Percentiles rank a stretch among this genome's conserved stretches.
These are phyloP conservation scores for Ophiocordyceps sinensis DNA, from an alignment of 2,329 filamentous ascomycete species.

Conservation along the genomic window DNA sequence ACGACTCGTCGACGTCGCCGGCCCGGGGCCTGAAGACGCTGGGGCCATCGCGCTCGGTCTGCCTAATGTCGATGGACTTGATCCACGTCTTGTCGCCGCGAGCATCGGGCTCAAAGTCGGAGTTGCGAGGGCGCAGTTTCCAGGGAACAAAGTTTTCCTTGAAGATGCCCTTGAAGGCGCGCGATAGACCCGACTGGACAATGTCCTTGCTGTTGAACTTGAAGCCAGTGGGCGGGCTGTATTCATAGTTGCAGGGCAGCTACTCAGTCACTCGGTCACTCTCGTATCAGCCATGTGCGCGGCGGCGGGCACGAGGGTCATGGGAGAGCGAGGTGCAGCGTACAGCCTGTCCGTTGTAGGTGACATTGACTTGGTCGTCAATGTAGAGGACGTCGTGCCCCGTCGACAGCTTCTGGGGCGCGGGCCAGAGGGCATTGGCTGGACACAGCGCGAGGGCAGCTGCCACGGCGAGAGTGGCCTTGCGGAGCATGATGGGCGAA, in stretches of 20 bases:
- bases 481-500: neutral
- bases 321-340: neutral
- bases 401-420: conserved; percentile 33
- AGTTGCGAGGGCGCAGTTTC: conserved; percentile 55
- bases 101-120: conserved; percentile 47
- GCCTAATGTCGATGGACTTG: conserved; percentile 44
- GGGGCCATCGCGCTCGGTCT: conserved; percentile 38
- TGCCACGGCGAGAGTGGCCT: conserved; percentile 14
- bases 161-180: conserved; percentile 51
- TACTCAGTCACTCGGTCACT: conserved; percentile 4
- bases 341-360: conserved; percentile 36
- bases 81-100: conserved; percentile 32
- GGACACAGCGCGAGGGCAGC: conserved; percentile 25
- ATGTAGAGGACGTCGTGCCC: conserved; percentile 41
- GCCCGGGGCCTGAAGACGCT: conserved; percentile 45
- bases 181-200: conserved; percentile 40
- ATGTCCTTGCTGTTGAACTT: conserved; percentile 35
- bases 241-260: conserved; percentile 33
- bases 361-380: conserved; percentile 33
- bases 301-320: too few species aligned
- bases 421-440: conserved; percentile 42
- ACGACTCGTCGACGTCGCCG: conserved; percentile 61
- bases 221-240: conserved; percentile 21
- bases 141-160: conserved; percentile 58
- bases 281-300: conserved; percentile 15